phyloP scores from a whole-genome alignment of 495 filamentous ascomycete genomes.

The Penicillium mononematosum region DNA sequence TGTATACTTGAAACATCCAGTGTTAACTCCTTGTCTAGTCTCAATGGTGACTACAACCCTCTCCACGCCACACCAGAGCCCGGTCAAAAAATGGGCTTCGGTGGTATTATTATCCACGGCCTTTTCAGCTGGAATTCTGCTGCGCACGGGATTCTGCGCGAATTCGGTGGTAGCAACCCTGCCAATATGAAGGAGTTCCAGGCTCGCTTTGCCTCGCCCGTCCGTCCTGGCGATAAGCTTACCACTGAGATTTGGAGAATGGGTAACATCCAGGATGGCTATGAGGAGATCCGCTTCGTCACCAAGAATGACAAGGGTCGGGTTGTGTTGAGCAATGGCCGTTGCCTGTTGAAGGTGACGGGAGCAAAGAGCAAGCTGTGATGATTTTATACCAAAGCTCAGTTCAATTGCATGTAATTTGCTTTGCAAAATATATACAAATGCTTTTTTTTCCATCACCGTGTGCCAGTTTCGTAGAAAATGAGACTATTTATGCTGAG shows the following conservation, averaged over 20 bases:
- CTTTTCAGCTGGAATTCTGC: conserved; percentile 81
- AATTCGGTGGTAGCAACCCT: conserved; percentile 72
- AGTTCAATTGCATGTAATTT: background rate
- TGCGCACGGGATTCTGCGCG: conserved; percentile 70
- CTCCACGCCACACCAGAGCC: conserved; percentile 83
- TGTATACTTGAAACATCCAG: conserved; percentile 2
- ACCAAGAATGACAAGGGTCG: conserved; percentile 68
- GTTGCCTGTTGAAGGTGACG: conserved; percentile 68
- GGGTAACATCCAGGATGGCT: conserved; percentile 61
- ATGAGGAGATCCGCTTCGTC: conserved; percentile 78
- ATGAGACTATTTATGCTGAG: background rate
- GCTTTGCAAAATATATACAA: background rate
- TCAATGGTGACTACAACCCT: conserved; percentile 92
- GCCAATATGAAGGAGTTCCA: conserved; percentile 81
- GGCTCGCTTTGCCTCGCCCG: conserved; percentile 81
- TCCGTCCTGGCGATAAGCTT: conserved; percentile 64
- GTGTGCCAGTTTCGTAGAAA: background rate
- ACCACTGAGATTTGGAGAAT: conserved; percentile 51
- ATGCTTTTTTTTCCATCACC: background rate
- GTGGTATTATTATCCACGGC: conserved; percentile 84
- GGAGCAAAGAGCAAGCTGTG: conserved; percentile 64
- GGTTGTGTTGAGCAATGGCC: conserved; percentile 79
- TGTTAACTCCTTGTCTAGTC: conserved; percentile 29
- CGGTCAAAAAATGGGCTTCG: conserved; percentile 85
- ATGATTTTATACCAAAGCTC: conserved; percentile 3